Base-by-base conservation (phyloP, 768 basidiomycete genomes). In the Sarcodon aspratus region DNA sequence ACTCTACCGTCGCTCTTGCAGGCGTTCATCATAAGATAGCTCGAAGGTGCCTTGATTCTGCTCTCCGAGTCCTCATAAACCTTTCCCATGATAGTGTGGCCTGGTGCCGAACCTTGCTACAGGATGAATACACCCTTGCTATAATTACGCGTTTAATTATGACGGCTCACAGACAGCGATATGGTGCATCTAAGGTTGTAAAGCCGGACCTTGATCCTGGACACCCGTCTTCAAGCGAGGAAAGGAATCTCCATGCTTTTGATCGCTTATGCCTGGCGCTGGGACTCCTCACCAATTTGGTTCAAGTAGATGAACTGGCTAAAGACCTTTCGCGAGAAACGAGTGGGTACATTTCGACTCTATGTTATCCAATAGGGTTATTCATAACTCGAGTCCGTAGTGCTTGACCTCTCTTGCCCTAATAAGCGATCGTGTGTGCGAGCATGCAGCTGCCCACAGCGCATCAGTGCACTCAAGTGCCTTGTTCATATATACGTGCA, bases 261-360 rank as follows among this genome's bases (percentile, higher is more conserved):
- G 89, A 91, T 58, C 70, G 74, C 33, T 66, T 88, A 5, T 90
- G 86, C 60, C 78, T 91, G 27, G 74, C 80, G 6, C 71, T 91
- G 6, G 88, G 81, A 1, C 65, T 90, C 9, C 65, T 90, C 36
- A 86, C 85, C 47, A 90, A 89, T 61, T 66, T 90, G 38, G 77
- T 86, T 0, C 83, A 88, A 57, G 67, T 66, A 6, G 66, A 71
- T n/a, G 69, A 71, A 0, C 66, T 63, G n/a, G 70, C 73, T 9
- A 76, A 75, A 40, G 60, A 69, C 35, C 55, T 66, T 2, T 60
- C 78, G 8, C 69, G 73, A 37, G 66, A 69, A 10, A 73, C 68
- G 36, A 65, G 85, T 85, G 59, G 52, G 79, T 62, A 1, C 43
- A 34, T n/a, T n/a, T 34, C 36, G 18, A 15, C 31, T 13, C 21